A percentile compares a stretch with the other conserved stretches of the same genome.
Evolutionary conservation across 495 filamentous ascomycete species (phyloP).

Genomic region (Tuber microsphaerosporum): DNA sequence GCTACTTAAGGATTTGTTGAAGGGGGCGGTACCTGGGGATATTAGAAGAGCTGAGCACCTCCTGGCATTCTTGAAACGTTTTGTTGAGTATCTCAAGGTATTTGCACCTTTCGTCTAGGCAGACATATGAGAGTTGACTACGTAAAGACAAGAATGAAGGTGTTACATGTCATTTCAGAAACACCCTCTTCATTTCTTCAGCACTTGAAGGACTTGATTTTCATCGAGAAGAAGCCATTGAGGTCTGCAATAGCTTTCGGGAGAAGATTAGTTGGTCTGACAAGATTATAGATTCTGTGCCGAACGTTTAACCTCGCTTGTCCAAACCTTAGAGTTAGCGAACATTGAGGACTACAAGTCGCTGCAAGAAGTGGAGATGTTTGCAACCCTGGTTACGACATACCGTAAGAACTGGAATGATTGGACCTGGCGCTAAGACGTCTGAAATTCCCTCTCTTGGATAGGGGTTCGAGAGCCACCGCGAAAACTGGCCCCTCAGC

Average conservation of each 20-base stretch:
- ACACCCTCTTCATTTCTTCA: constrained; percentile 89
- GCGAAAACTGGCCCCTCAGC: too few species aligned
- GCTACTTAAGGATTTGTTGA: constrained; percentile 70
- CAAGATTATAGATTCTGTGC: constrained; percentile 63
- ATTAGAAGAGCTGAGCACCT: constrained; percentile 96
- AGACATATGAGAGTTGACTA: constrained; percentile 5
- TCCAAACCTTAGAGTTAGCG: constrained; percentile 88
- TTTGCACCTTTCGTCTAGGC: not conserved
- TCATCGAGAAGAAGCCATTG: constrained; percentile 95
- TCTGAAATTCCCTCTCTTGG: too few species aligned
- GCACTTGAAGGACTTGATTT: constrained; percentile 90
- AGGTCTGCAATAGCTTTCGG: constrained; percentile 38
- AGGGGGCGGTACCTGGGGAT: constrained; percentile 93
- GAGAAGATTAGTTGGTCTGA: constrained; percentile 11
- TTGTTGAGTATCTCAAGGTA: constrained; percentile 92
- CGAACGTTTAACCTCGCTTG: constrained; percentile 87
- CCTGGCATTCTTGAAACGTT: constrained; percentile 85
- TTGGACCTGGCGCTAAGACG: too few species aligned
- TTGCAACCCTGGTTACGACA: constrained; percentile 89
- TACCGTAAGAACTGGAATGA: too few species aligned
- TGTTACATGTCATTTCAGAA: constrained; percentile 91
- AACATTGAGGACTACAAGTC: constrained; percentile 98
- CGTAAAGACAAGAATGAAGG: constrained; percentile 83
- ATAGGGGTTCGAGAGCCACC: too few species aligned
- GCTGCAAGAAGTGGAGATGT: constrained; percentile 94